phyloP scores from a whole-genome alignment of 352 stramenopile genomes.

The Pythium inflatum region DNA sequence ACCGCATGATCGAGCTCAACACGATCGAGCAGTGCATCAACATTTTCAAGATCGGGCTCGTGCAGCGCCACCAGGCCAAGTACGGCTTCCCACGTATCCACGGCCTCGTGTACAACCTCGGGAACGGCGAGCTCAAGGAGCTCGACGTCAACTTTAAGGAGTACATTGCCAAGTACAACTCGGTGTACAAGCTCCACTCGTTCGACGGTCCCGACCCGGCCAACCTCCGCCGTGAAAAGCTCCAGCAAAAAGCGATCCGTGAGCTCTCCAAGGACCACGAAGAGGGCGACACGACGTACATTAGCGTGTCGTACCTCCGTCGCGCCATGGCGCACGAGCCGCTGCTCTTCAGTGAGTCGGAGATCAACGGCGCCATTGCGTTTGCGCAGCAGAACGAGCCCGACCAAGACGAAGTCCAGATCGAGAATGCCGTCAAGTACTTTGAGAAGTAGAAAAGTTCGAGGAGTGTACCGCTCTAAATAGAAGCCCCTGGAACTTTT shows the following conservation, averaged over 20 bases:
- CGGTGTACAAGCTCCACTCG: conserved; percentile 82
- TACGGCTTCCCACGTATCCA: conserved; percentile 90
- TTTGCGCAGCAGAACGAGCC: conserved; percentile 49
- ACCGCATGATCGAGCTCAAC: conserved; percentile 88
- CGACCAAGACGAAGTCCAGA: conserved; percentile 42
- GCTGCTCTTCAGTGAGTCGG: conserved; percentile 75
- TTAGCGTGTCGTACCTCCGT: conserved; percentile 67
- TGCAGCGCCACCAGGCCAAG: conserved; percentile 88
- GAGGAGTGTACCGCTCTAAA: background rate
- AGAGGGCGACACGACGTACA: conserved; percentile 54
- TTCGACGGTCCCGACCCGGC: conserved; percentile 50
- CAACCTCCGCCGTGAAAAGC: conserved; percentile 56
- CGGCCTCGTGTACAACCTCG: conserved; percentile 85
- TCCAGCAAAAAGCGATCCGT: conserved; percentile 79
- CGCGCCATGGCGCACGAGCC: conserved; percentile 74
- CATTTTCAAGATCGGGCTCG: conserved; percentile 89
- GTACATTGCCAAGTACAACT: conserved; percentile 79
- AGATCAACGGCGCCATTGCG: conserved; percentile 63
- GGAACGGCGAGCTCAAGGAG: conserved; percentile 82
- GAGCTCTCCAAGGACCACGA: conserved; percentile 61
- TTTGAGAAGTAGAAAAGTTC: conserved; percentile 48
- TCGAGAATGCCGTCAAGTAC: conserved; percentile 69
- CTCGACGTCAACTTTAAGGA: conserved; percentile 83
- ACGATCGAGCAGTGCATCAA: conserved; percentile 92
- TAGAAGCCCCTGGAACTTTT: conserved; percentile 16